phyloP scores from a whole-genome alignment of 495 filamentous ascomycete genomes.

The Aspergillus bertholletiae region DNA sequence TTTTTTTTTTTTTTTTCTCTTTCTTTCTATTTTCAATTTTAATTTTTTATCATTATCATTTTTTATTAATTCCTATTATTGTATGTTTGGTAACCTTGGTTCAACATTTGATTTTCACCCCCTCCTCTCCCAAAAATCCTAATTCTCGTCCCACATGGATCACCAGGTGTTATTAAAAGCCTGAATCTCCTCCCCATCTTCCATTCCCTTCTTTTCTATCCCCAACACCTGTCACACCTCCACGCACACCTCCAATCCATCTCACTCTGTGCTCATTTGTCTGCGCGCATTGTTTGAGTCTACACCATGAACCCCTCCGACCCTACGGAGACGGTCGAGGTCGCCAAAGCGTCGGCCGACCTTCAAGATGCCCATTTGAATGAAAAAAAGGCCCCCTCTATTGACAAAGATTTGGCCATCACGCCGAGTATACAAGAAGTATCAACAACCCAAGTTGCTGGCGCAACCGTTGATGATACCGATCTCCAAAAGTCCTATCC shows the following conservation, averaged over 20 bases:
- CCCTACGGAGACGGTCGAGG: conserved; percentile 25
- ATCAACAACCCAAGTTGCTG: conserved; percentile 6
- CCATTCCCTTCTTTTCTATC: too few relatives aligned
- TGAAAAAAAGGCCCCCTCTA: conserved; percentile 9
- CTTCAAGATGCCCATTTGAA: conserved; percentile 16
- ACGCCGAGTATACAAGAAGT: conserved; percentile 13
- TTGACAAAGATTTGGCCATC: conserved; percentile 7
- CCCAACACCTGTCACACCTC: too few relatives aligned
- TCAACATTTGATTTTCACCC: too few relatives aligned
- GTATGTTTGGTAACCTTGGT: too few relatives aligned
- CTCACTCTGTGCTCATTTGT: not conserved
- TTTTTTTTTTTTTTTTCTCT: not conserved
- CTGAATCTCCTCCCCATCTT: too few relatives aligned
- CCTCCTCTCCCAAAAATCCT: too few relatives aligned
- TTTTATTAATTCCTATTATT: too few relatives aligned
- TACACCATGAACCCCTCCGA: conserved; percentile 31
- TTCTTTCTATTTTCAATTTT: not conserved
- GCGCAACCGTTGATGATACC: conserved; percentile 14
- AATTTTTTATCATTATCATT: too few relatives aligned
- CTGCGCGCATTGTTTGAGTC: too few relatives aligned
- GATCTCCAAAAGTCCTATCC: conserved; percentile 32
- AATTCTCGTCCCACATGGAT: too few relatives aligned
- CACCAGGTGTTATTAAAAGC: too few relatives aligned
- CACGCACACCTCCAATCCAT: too few relatives aligned
- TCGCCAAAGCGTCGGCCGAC: conserved; percentile 22